A percentile compares a stretch with the other conserved stretches of the same genome.
Conservation (phyloP, 805 yeast species). For the Wickerhamomyces hampshirensis region DNA sequence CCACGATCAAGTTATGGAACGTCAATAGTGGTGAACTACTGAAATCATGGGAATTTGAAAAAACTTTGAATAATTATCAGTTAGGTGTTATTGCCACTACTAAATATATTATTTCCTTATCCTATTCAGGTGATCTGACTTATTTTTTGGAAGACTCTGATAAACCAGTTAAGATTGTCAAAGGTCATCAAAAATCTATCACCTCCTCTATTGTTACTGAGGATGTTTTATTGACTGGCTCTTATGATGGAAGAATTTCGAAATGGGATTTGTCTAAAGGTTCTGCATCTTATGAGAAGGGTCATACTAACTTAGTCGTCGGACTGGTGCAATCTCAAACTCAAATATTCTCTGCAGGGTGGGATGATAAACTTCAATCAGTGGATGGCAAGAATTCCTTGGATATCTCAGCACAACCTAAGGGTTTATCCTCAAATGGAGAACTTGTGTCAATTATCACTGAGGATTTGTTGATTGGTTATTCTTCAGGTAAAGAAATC, state of each 20-base stretch:
- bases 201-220: constrained; percentile 46
- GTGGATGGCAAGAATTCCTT: constrained; percentile 26
- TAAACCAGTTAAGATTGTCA: constrained; percentile 32
- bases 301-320: constrained; percentile 66
- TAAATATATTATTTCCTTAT: constrained; percentile 57
- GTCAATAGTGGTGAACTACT: constrained; percentile 37
- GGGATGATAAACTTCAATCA: constrained; percentile 77
- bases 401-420: constrained; percentile 46
- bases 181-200: constrained; percentile 81
- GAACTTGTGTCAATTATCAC: constrained; percentile 34
- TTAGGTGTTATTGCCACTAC: constrained; percentile 73
- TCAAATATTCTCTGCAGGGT: constrained; percentile 56
- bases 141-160: constrained; percentile 42
- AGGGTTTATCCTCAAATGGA: constrained; percentile 34
- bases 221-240: constrained; percentile 50
- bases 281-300: constrained; percentile 32
- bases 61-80: constrained; percentile 58
- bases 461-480: constrained; percentile 33
- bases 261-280: constrained; percentile 47
- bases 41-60: constrained; percentile 47
- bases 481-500: constrained; percentile 27
- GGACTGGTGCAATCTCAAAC: constrained; percentile 36
- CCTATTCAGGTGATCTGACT: constrained; percentile 68
- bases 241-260: constrained; percentile 73
- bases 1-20: constrained; percentile 63